Conservation (phyloP, 2,329 filamentous ascomycete species). For the Sarocladium strictum region DNA sequence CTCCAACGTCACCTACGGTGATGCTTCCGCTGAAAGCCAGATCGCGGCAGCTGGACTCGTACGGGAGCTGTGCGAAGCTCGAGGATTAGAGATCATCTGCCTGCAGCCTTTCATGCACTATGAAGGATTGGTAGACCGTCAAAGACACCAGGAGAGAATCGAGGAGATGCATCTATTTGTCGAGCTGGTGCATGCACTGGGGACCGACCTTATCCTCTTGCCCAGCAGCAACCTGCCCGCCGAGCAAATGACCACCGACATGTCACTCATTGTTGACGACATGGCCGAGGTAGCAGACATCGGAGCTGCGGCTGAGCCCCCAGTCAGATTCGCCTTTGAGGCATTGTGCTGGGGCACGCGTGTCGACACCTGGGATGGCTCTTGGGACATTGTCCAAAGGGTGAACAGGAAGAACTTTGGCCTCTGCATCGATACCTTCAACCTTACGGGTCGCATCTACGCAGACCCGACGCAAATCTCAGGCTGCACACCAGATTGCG, state of each 20-base stretch:
- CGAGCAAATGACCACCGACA: constrained; percentile 36
- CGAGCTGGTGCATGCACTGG: constrained; percentile 53
- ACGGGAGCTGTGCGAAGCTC: constrained; percentile 46
- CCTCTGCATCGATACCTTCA: constrained; percentile 72
- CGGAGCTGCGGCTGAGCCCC: constrained; percentile 48
- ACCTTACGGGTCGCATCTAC: constrained; percentile 66
- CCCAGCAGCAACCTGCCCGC: constrained; percentile 63
- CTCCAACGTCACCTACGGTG: constrained; percentile 38
- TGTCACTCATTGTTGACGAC: constrained; percentile 54
- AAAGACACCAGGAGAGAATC: constrained; percentile 48
- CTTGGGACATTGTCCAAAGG: constrained; percentile 60
- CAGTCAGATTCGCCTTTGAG: constrained; percentile 68
- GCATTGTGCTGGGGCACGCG: constrained; percentile 66
- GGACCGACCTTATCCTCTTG: constrained; percentile 68
- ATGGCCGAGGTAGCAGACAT: constrained; percentile 61
- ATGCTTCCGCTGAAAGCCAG: constrained; percentile 34
- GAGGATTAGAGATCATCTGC: constrained; percentile 44
- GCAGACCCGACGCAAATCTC: constrained; percentile 53
- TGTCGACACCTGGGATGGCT: constrained; percentile 64
- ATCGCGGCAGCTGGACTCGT: constrained; percentile 54
- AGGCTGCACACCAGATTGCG: constrained; percentile 33
- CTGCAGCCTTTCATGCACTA: constrained; percentile 75
- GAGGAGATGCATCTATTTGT: constrained; percentile 66
- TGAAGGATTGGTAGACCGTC: constrained; percentile 63
- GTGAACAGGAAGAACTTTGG: constrained; percentile 70